Percentiles rank a stretch among this genome's conserved stretches.
These are phyloP conservation scores for Marchantia paleacea DNA, from an alignment of 225 moss, liverwort and hornwort genomes.

Conservation along the genomic window DNA sequence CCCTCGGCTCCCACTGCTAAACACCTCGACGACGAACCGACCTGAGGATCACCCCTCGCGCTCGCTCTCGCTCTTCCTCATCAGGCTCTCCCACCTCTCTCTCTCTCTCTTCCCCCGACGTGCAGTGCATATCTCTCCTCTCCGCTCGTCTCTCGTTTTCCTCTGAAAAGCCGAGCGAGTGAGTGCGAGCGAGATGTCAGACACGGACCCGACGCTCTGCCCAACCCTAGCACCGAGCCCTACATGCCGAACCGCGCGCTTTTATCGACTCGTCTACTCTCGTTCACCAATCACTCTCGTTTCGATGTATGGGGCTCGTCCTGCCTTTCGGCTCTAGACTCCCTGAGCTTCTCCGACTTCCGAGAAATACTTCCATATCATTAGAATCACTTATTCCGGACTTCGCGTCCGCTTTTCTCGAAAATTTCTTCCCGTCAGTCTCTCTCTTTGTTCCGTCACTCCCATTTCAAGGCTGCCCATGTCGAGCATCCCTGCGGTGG, in stretches of 20 bases:
- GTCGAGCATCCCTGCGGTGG: too few species aligned
- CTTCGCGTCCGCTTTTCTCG: not conserved
- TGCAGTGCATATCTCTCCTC: not conserved
- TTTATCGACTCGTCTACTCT: not conserved
- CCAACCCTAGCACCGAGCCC: slow-evolving; percentile 18
- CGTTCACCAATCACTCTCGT: not conserved
- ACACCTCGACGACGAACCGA: slow-evolving; percentile 6
- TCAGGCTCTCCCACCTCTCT: not conserved
- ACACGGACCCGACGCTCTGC: slow-evolving; percentile 6
- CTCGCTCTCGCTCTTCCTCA: not conserved
- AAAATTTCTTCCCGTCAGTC: not conserved
- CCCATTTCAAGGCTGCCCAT: too few species aligned
- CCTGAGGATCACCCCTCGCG: not conserved
- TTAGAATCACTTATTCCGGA: not conserved
- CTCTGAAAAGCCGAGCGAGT: slow-evolving; percentile 13
- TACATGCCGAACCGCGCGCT: slow-evolving; percentile 11
- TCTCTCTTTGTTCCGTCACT: too few species aligned
- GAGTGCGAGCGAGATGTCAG: slow-evolving; percentile 5
- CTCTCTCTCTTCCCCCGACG: not conserved
- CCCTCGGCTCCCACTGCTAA: slow-evolving; percentile 3
- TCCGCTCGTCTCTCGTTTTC: not conserved
- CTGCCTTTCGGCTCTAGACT: not conserved
- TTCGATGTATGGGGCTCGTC: not conserved
- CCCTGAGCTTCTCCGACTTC: not conserved
- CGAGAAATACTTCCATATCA: too few species aligned